Conservation (phyloP, 1,284 basidiomycete species). For the Cryptococcus floricola region DNA sequence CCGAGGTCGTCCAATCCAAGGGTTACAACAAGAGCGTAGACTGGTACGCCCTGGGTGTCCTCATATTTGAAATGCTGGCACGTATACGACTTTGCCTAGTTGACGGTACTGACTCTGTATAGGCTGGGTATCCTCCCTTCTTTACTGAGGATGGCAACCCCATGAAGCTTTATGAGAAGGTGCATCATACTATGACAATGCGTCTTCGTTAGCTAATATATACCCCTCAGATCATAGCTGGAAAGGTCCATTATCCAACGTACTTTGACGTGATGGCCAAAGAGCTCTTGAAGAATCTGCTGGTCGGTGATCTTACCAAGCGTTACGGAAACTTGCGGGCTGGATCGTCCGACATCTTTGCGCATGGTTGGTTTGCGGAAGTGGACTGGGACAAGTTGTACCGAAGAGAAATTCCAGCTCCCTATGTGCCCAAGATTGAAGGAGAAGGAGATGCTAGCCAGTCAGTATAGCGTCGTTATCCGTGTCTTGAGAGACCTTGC, state of each 20-base stretch:
- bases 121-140: slow-evolving; percentile 55
- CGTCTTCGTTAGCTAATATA: neutral
- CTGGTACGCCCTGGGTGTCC: slow-evolving; percentile 96
- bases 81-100: slow-evolving; percentile 15
- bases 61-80: slow-evolving; percentile 62
- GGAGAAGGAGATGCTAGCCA: slow-evolving; percentile 87
- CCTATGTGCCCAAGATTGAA: slow-evolving; percentile 81
- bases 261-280: slow-evolving; percentile 78
- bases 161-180: slow-evolving; percentile 89
- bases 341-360: slow-evolving; percentile 92
- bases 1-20: slow-evolving; percentile 84
- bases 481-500: neutral
- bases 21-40: slow-evolving; percentile 98
- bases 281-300: slow-evolving; percentile 83
- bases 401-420: slow-evolving; percentile 87
- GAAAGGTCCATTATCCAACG: slow-evolving; percentile 83
- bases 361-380: slow-evolving; percentile 94
- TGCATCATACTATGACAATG: slow-evolving; percentile 51
- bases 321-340: slow-evolving; percentile 88
- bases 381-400: slow-evolving; percentile 89
- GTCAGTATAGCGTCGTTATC: slow-evolving; percentile 55
- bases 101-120: neutral
- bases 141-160: slow-evolving; percentile 62
- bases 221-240: slow-evolving; percentile 51
- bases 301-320: slow-evolving; percentile 85